Percentiles rank a stretch among this genome's conserved stretches.
These are phyloP conservation scores for Paramecium sexaurelia DNA, from an alignment of 73 alveolate genomes.

Conservation along the genomic window DNA sequence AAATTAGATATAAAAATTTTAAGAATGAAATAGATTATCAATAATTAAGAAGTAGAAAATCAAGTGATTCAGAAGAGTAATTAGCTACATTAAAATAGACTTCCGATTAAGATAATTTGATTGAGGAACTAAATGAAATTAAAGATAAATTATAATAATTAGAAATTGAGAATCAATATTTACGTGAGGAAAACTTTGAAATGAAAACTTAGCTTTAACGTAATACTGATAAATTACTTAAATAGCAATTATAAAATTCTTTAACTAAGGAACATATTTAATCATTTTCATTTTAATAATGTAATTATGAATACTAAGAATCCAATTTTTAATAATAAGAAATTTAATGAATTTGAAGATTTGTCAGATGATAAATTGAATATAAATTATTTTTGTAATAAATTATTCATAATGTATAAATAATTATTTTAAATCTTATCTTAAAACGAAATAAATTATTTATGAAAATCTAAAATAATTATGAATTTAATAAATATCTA, in stretches of 20 bases:
- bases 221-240: conserved; percentile 26
- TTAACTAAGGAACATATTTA: not conserved
- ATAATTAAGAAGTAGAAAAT: not conserved
- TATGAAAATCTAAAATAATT: no score
- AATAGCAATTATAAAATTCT: conserved; percentile 23
- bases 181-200: not conserved
- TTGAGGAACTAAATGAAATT: not conserved
- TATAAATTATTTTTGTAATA: not conserved
- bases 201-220: not conserved
- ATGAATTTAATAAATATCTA: no score
- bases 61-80: not conserved
- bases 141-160: conserved; percentile 5
- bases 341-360: not conserved
- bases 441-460: no score
- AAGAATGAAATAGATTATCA: not conserved
- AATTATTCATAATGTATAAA: no score
- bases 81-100: not conserved
- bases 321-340: not conserved
- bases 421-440: no score
- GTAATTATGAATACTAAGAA: not conserved
- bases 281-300: conserved; percentile 26
- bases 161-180: conserved; percentile 39
- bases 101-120: not conserved
- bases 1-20: not conserved
- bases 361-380: not conserved